A percentile compares a stretch with the other conserved stretches of the same genome.
phyloP scores from a whole-genome alignment of 495 filamentous ascomycete species.

The Cercophora sp. region DNA sequence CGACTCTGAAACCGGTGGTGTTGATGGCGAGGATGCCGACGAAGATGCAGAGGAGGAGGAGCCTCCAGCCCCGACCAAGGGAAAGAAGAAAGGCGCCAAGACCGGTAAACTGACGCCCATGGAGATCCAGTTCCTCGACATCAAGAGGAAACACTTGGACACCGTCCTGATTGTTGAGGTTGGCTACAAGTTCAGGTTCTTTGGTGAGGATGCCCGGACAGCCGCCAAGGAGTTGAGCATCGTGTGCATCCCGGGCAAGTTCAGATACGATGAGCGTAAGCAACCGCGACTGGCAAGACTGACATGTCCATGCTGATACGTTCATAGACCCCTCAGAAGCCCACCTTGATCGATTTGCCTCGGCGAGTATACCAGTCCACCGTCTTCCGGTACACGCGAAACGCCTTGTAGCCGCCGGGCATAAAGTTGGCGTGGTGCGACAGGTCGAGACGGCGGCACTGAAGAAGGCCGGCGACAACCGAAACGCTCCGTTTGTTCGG shows the following conservation, averaged over 20 bases:
- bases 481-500: slow-evolving; percentile 85
- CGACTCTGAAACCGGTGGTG: slow-evolving; percentile 47
- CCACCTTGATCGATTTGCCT: slow-evolving; percentile 88
- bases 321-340: slow-evolving; percentile 76
- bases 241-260: slow-evolving; percentile 94
- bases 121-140: slow-evolving; percentile 88
- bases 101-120: slow-evolving; percentile 88
- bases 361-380: slow-evolving; percentile 91
- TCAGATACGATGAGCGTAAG: slow-evolving; percentile 86
- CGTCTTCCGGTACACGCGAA: slow-evolving; percentile 93
- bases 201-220: slow-evolving; percentile 90
- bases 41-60: slow-evolving; percentile 31
- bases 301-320: slow-evolving; percentile 7
- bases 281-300: background rate
- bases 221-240: slow-evolving; percentile 91
- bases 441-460: slow-evolving; percentile 98
- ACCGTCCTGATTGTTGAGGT: slow-evolving; percentile 88
- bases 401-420: slow-evolving; percentile 82
- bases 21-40: slow-evolving; percentile 50
- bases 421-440: slow-evolving; percentile 94
- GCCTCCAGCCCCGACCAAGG: slow-evolving; percentile 36
- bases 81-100: slow-evolving; percentile 66
- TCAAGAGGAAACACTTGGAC: slow-evolving; percentile 88
- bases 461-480: slow-evolving; percentile 94
- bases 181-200: slow-evolving; percentile 97